Conservation (phyloP, 2,329 filamentous ascomycete genomes). For the Penicillium sp. region DNA sequence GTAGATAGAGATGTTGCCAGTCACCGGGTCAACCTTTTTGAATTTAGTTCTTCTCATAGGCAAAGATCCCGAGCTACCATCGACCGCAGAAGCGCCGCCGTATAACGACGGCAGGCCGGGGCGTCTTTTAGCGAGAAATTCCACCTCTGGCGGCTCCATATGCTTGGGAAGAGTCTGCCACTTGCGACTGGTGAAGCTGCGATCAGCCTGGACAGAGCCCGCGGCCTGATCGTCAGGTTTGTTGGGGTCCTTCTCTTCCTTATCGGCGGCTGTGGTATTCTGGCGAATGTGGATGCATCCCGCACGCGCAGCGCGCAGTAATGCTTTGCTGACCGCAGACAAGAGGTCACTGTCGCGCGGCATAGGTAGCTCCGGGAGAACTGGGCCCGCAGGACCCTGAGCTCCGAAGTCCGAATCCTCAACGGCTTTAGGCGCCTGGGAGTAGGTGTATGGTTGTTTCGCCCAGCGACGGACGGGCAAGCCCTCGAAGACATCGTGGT, state of each 20-base stretch:
- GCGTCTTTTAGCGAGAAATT: slow-evolving; percentile 58
- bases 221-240: slow-evolving; percentile 32
- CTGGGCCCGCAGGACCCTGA: slow-evolving; percentile 25
- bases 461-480: slow-evolving; percentile 90
- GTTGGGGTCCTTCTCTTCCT: slow-evolving; percentile 35
- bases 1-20: slow-evolving; percentile 75
- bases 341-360: slow-evolving; percentile 78
- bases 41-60: slow-evolving; percentile 76
- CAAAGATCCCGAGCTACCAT: slow-evolving; percentile 33
- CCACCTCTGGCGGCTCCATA: slow-evolving; percentile 54
- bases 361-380: slow-evolving; percentile 72
- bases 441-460: slow-evolving; percentile 63
- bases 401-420: slow-evolving; percentile 49
- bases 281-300: slow-evolving; percentile 68
- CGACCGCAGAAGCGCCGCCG: slow-evolving; percentile 26
- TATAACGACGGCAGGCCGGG: slow-evolving; percentile 55
- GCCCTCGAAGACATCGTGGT: slow-evolving; percentile 65
- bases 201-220: slow-evolving; percentile 32
- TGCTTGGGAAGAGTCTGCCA: slow-evolving; percentile 55
- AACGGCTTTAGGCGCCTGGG: slow-evolving; percentile 55
- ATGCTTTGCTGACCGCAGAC: slow-evolving; percentile 71
- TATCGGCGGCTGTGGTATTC: slow-evolving; percentile 43
- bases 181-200: slow-evolving; percentile 54
- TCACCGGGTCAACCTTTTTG: slow-evolving; percentile 66
- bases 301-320: slow-evolving; percentile 74